Evolutionary conservation across 805 yeast species (phyloP).

Genomic region (Grigorovia jiainica): DNA sequence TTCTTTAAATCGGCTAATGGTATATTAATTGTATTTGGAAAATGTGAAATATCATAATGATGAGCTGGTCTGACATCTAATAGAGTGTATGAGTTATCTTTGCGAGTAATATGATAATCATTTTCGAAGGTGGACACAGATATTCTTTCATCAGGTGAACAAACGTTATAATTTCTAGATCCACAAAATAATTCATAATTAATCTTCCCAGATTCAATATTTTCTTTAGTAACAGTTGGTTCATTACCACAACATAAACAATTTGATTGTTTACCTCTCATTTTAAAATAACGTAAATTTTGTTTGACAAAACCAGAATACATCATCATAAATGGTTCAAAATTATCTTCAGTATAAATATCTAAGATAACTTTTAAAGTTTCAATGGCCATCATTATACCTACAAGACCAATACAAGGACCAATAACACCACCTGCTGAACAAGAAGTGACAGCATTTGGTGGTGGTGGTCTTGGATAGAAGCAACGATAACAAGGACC

Average conservation of each 20-base stretch:
- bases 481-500: constrained; percentile 96
- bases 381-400: constrained; percentile 82
- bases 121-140: constrained; percentile 27
- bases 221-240: constrained; percentile 40
- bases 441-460: constrained; percentile 73
- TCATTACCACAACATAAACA: constrained; percentile 59
- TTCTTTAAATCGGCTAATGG: constrained; percentile 44
- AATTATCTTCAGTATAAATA: constrained; percentile 40
- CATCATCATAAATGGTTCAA: constrained; percentile 59
- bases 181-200: constrained; percentile 79
- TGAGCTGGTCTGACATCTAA: constrained; percentile 76
- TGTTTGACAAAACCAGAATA: constrained; percentile 63
- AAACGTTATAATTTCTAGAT: constrained; percentile 35
- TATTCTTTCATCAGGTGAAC: constrained; percentile 39
- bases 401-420: constrained; percentile 90
- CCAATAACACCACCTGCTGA: constrained; percentile 93
- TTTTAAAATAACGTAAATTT: constrained; percentile 61
- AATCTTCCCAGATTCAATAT: constrained; percentile 38
- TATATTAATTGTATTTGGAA: constrained; percentile 52
- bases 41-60: constrained; percentile 59
- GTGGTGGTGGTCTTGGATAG: constrained; percentile 84
- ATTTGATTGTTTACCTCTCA: constrained; percentile 53
- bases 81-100: constrained; percentile 21
- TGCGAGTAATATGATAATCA: constrained; percentile 19
- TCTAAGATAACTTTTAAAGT: constrained; percentile 64